These are phyloP conservation scores for Castanea sativa DNA, from an alignment of 306 rosid species.

Conservation along the genomic window DNA sequence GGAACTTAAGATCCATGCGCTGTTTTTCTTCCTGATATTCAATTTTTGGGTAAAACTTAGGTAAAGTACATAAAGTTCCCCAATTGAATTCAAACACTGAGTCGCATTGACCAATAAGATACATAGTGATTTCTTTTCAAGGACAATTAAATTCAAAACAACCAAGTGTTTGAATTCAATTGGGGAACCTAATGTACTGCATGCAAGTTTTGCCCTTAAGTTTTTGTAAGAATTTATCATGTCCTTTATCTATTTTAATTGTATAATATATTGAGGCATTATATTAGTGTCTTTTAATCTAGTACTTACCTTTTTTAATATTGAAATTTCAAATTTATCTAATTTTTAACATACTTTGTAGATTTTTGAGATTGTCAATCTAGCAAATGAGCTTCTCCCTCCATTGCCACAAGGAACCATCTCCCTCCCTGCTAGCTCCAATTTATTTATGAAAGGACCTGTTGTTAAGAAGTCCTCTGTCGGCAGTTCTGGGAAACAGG, in stretches of 20 bases:
- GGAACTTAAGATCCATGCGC: too few relatives aligned
- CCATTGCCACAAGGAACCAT: slow-evolving; percentile 93
- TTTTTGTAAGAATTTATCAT: not conserved
- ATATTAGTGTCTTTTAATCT: not conserved
- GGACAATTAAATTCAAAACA: too few relatives aligned
- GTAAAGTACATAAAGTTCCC: too few relatives aligned
- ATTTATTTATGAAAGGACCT: slow-evolving; percentile 76
- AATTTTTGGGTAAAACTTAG: too few relatives aligned
- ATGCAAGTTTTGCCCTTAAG: too few relatives aligned
- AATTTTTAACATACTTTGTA: slow-evolving; percentile 17
- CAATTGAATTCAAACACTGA: too few relatives aligned
- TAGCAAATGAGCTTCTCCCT: slow-evolving; percentile 96
- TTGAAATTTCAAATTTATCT: not conserved
- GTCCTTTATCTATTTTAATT: not conserved
- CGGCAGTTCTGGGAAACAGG: slow-evolving; percentile 73
- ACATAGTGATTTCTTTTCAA: too few relatives aligned
- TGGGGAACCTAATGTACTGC: too few relatives aligned
- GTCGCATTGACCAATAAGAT: too few relatives aligned
- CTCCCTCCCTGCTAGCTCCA: slow-evolving; percentile 67
- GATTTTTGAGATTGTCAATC: slow-evolving; percentile 97
- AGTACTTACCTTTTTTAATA: not conserved
- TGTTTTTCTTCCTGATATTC: not conserved
- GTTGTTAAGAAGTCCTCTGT: slow-evolving; percentile 59
- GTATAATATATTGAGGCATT: not conserved
- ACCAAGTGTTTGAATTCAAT: too few relatives aligned